Conservation (phyloP, 2,329 filamentous ascomycete species). For the Pezicula rhizophila region DNA sequence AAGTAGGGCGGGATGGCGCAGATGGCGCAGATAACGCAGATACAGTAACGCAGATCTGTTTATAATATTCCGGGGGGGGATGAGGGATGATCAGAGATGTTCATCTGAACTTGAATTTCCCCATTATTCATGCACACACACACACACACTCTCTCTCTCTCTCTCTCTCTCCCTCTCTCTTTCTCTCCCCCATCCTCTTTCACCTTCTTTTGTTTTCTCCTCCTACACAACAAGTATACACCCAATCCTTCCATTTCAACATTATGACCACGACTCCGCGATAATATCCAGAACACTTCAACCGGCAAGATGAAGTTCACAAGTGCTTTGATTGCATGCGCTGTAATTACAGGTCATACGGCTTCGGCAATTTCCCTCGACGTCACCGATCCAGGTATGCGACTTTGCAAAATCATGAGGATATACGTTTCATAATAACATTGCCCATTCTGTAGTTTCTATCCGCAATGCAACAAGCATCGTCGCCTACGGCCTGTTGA, state of each 20-base stretch:
- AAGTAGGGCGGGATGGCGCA: no score
- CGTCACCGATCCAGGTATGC: not conserved
- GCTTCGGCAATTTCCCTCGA: conserved; percentile 1
- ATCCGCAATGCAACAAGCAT: conserved; percentile 55
- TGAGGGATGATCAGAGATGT: no score
- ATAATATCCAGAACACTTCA: not conserved
- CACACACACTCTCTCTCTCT: no score
- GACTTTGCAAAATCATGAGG: not conserved
- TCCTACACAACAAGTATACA: no score
- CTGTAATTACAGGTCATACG: not conserved
- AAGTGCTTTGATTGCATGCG: not conserved
- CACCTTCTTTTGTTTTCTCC: not conserved
- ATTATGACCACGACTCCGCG: not conserved
- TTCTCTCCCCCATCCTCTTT: not conserved
- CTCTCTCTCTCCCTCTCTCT: no score
- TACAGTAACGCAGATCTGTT: no score
- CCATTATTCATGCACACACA: no score
- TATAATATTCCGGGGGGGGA: no score
- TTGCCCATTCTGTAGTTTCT: conserved; percentile 39
- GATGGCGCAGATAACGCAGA: no score
- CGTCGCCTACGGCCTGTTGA: conserved; percentile 55
- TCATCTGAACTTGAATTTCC: no score
- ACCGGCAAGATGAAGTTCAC: not conserved
- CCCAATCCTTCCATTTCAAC: not conserved
- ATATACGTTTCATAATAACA: not conserved